phyloP scores from a whole-genome alignment of 2,329 filamentous ascomycete species.

The Calonectria pteridis region DNA sequence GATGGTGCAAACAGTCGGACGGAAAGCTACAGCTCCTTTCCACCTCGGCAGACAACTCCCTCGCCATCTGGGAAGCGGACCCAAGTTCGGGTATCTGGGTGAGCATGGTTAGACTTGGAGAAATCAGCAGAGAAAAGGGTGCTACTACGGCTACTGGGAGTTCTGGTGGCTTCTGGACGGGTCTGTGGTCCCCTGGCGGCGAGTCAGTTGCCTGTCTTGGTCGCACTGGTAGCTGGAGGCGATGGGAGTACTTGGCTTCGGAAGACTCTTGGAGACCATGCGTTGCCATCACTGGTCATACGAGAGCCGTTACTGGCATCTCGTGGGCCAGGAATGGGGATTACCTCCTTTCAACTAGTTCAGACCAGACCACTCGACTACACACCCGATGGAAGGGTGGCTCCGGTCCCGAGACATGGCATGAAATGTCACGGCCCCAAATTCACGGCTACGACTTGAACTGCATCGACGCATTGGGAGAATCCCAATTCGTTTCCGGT shows the following conservation, averaged over 20 bases:
- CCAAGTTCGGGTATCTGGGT: constrained; percentile 89
- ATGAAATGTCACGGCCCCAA: constrained; percentile 94
- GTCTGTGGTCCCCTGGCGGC: constrained; percentile 88
- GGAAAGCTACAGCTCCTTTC: constrained; percentile 80
- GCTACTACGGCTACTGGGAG: constrained; percentile 97
- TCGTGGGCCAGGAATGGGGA: constrained; percentile 86
- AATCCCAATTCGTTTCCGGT: constrained; percentile 87
- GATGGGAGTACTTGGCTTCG: constrained; percentile 76
- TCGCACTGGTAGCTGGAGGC: constrained; percentile 91
- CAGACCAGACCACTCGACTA: constrained; percentile 92
- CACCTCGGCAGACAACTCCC: constrained; percentile 93
- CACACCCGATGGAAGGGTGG: constrained; percentile 82
- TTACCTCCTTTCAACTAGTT: constrained; percentile 89
- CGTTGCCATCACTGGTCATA: constrained; percentile 86
- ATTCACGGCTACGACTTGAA: constrained; percentile 99
- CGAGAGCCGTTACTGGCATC: constrained; percentile 82
- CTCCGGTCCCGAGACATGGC: constrained; percentile 75
- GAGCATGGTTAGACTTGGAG: constrained; percentile 85
- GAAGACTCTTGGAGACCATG: constrained; percentile 81
- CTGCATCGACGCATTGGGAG: constrained; percentile 83
- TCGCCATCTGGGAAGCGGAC: constrained; percentile 94
- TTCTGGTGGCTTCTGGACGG: constrained; percentile 96
- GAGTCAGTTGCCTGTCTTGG: constrained; percentile 83
- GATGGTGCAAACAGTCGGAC: constrained; percentile 72
- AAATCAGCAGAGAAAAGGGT: constrained; percentile 94